A percentile compares a stretch with the other conserved stretches of the same genome.
phyloP scores from a whole-genome alignment of 2,329 filamentous ascomycete genomes.

The Talaromyces sp. region DNA sequence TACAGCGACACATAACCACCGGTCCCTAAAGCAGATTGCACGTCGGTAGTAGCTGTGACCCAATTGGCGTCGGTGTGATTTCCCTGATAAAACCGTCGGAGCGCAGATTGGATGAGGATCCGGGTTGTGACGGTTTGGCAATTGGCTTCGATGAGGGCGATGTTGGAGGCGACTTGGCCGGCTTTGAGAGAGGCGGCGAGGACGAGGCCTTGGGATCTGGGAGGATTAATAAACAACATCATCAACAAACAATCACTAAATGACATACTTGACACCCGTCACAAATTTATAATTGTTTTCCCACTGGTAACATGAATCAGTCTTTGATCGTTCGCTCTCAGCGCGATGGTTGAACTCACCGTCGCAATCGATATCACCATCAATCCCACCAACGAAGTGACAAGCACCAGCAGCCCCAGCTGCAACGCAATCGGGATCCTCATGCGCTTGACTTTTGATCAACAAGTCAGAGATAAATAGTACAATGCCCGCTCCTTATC shows the following conservation, averaged over 20 bases:
- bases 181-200: slow-evolving; percentile 85
- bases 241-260: background rate
- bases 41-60: slow-evolving; percentile 57
- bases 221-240: slow-evolving; percentile 15
- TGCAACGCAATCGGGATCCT: slow-evolving; percentile 85
- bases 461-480: background rate
- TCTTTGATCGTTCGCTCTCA: background rate
- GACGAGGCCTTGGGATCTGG: slow-evolving; percentile 58
- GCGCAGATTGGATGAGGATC: slow-evolving; percentile 51
- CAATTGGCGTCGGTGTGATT: slow-evolving; percentile 61
- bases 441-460: slow-evolving; percentile 50
- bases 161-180: slow-evolving; percentile 71
- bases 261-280: slow-evolving; percentile 48
- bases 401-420: slow-evolving; percentile 72
- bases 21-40: slow-evolving; percentile 63
- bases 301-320: slow-evolving; percentile 41
- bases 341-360: slow-evolving; percentile 20
- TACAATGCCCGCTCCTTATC: background rate
- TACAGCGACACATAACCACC: slow-evolving; percentile 56
- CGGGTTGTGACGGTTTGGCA: slow-evolving; percentile 67
- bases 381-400: slow-evolving; percentile 69
- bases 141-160: slow-evolving; percentile 73
- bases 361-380: slow-evolving; percentile 72
- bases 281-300: slow-evolving; percentile 61
- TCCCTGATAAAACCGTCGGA: slow-evolving; percentile 48